Evolutionary conservation across 2,329 filamentous ascomycete species (phyloP), one percentile per base, ranked within the genome.

Genomic region (Pseudogymnoascus sp.): DNA sequence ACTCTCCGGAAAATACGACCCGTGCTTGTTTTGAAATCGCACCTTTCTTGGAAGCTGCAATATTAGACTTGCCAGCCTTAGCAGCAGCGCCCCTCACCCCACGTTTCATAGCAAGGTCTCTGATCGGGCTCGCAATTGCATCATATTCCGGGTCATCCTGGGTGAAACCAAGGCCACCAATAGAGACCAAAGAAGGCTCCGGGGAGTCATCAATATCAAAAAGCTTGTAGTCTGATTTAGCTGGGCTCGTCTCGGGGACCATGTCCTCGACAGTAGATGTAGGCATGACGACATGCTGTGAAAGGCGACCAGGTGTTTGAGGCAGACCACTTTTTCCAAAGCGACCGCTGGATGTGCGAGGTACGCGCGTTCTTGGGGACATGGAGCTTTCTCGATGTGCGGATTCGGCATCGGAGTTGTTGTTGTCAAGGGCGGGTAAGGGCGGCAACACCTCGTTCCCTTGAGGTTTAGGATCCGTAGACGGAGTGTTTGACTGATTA

Each of bases 211-310:
- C 62, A 8, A 64, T 61, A 8, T 64, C 62, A 5, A 36, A 59
- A 62, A 62, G 28, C 23, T 55, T 55, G 5, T 23, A 62, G 30
- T 4, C 67, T 64, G 16, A 68, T 60, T 19, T 62, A 39, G n/a
- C 61, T 61, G 71, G 72, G 52, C 70, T 72, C 3, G 71, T 72
- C 58, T 73, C 72, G n/a, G 68, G 72, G 9, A 73, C 60, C 6
- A 64, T 69, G 7, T 38, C 61, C 28, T 67, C 65, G 16, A 11
- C n/a, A 19, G 49, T 35, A 19, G 49, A 55, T 22, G 11, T 12
- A 33, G 49, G 16, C 25, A 55, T 33, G 3, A 4, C 5, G n/a
- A 33, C 28, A 55, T 1, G 8, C n/a, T 60, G 58, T 14, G 58
- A 38, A 25, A 42, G 58, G 14, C 22, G 58, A 25, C 38, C 38